phyloP scores from a whole-genome alignment of 345 rosid species.

The Boechera stricta region DNA sequence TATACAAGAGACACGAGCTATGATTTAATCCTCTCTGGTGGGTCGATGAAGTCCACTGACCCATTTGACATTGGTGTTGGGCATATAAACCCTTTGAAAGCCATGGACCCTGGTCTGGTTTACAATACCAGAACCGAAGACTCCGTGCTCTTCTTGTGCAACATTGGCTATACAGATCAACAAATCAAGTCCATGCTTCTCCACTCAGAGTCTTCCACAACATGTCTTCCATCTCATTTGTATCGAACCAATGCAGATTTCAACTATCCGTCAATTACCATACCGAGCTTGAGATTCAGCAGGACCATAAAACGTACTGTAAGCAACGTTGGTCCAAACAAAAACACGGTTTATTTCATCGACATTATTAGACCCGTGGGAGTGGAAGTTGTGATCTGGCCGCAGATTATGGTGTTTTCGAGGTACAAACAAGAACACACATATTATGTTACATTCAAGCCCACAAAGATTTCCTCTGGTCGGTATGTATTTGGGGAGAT shows the following conservation, averaged over 20 bases:
- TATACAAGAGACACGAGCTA: constrained; percentile 33
- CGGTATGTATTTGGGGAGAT: constrained; percentile 73
- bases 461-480: constrained; percentile 52
- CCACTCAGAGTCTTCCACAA: background rate
- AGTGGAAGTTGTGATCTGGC: constrained; percentile 67
- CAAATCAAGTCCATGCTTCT: constrained; percentile 37
- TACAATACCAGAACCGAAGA: constrained; percentile 60
- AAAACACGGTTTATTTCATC: constrained; percentile 49
- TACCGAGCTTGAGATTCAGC: constrained; percentile 51
- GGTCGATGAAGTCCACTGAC: constrained; percentile 39
- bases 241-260: constrained; percentile 48
- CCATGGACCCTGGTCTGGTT: constrained; percentile 75
- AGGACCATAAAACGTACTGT: constrained; percentile 60
- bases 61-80: constrained; percentile 74
- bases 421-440: constrained; percentile 46
- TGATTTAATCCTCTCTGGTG: constrained; percentile 38
- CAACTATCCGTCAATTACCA: constrained; percentile 71
- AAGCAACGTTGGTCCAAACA: constrained; percentile 55
- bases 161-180: constrained; percentile 54
- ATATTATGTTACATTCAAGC: constrained; percentile 57
- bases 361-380: constrained; percentile 56
- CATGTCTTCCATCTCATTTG: constrained; percentile 27
- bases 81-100: constrained; percentile 63
- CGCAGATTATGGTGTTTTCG: constrained; percentile 55
- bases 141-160: constrained; percentile 66